A percentile compares a stretch with the other conserved stretches of the same genome.
phyloP scores from a whole-genome alignment of 164 flowering plant genomes.

The Chimonanthus praecox region DNA sequence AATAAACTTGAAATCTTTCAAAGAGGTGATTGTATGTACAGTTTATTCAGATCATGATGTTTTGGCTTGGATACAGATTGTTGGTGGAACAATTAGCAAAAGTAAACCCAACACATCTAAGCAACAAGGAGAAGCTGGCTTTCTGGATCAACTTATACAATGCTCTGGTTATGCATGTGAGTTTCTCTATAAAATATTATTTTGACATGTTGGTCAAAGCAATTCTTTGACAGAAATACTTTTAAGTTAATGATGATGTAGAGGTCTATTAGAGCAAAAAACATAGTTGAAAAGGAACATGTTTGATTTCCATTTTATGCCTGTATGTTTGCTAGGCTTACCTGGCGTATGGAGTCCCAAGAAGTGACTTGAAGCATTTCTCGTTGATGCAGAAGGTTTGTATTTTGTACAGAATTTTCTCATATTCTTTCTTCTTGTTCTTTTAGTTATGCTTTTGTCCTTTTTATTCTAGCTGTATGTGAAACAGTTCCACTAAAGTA shows the following conservation, averaged over 20 bases:
- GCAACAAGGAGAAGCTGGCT: constrained; percentile 62
- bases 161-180: constrained; percentile 80
- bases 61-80: constrained; percentile 29
- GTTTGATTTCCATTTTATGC: not conserved
- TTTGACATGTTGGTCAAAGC: not conserved
- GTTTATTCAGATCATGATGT: not conserved
- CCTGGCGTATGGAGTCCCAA: constrained; percentile 82
- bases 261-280: not conserved
- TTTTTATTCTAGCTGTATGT: too few species aligned
- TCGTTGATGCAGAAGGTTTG: constrained; percentile 80
- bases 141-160: constrained; percentile 87
- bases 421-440: too few species aligned
- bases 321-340: constrained; percentile 46
- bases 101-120: constrained; percentile 59
- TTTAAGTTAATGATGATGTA: not conserved
- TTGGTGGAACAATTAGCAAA: constrained; percentile 75
- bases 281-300: not conserved
- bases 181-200: constrained; percentile 17
- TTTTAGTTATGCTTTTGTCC: too few species aligned
- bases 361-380: constrained; percentile 65
- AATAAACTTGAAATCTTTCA: too few species aligned
- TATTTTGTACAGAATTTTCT: constrained; percentile 1
- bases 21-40: not conserved
- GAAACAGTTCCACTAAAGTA: too few species aligned
- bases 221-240: not conserved